Percentiles rank a stretch among this genome's conserved stretches.
Evolutionary conservation across 2,329 filamentous ascomycete species (phyloP).

Genomic region (Teratosphaeria viscida): DNA sequence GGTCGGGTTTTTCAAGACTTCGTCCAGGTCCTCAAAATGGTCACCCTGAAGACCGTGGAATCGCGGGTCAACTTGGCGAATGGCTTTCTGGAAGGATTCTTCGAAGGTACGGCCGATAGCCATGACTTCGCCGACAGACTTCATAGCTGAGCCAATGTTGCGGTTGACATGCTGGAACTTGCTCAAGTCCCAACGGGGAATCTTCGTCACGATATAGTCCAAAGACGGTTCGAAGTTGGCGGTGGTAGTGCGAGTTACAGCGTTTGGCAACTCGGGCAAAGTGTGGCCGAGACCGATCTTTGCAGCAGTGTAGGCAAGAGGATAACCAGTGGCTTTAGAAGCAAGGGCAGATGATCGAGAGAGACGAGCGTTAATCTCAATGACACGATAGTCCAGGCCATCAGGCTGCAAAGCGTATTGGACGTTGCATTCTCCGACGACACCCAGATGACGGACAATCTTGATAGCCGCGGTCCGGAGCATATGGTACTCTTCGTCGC

Average conservation of each 20-base stretch:
- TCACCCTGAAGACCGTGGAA: conserved; percentile 92
- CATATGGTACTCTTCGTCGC: conserved; percentile 99
- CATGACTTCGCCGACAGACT: conserved; percentile 98
- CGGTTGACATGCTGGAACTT: conserved; percentile 99
- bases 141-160: conserved; percentile 96
- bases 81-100: conserved; percentile 98
- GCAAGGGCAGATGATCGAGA: conserved; percentile 94
- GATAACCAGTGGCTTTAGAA: conserved; percentile 96
- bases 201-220: conserved; percentile 98
- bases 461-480: conserved; percentile 95
- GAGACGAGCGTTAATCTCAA: conserved; percentile 97
- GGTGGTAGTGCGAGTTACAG: conserved; percentile 95
- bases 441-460: conserved; percentile 91
- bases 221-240: conserved; percentile 97
- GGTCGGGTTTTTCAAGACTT: conserved; percentile 80
- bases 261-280: conserved; percentile 90
- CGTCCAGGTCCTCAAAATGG: conserved; percentile 86
- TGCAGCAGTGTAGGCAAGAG: conserved; percentile 90
- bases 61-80: conserved; percentile 87
- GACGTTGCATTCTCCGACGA: conserved; percentile 97
- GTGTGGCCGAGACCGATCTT: conserved; percentile 97
- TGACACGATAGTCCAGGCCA: conserved; percentile 94
- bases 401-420: conserved; percentile 96
- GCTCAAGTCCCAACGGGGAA: conserved; percentile 93
- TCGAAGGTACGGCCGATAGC: conserved; percentile 97